Conservation (phyloP, 1,284 basidiomycete genomes). For the Rhodotorula sp. region DNA sequence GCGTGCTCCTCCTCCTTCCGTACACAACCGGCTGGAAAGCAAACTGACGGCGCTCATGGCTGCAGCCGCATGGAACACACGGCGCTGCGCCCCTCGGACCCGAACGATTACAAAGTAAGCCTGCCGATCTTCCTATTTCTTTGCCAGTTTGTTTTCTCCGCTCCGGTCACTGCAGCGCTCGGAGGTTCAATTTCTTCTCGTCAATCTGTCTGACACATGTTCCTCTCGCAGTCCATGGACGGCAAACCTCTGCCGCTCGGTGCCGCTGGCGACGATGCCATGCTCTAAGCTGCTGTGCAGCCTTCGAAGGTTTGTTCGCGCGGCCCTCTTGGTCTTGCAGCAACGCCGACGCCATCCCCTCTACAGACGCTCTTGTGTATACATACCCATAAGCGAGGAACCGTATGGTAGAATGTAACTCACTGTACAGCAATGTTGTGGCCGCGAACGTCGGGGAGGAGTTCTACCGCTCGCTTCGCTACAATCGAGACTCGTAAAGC, state of each 20-base stretch:
- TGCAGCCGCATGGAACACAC: conserved; percentile 14
- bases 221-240: conserved; percentile 10
- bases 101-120: conserved; percentile 5
- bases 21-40: too few species aligned
- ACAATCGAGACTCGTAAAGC: too few species aligned
- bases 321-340: not conserved
- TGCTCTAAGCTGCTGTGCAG: not conserved
- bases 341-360: not conserved
- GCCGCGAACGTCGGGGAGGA: too few species aligned
- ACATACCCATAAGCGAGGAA: not conserved
- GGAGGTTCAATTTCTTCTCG: not conserved
- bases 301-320: not conserved
- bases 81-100: conserved; percentile 11
- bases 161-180: not conserved
- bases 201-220: too few species aligned
- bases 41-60: too few species aligned
- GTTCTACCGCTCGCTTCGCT: too few species aligned
- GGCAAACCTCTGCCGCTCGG: conserved; percentile 5
- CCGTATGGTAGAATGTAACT: not conserved
- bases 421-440: not conserved
- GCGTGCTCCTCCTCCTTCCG: not conserved
- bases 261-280: conserved; percentile 18
- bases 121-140: not conserved
- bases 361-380: not conserved
- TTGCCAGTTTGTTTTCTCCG: not conserved